Conservation (phyloP, 331 rosid genomes). For the Quercus phellos region DNA sequence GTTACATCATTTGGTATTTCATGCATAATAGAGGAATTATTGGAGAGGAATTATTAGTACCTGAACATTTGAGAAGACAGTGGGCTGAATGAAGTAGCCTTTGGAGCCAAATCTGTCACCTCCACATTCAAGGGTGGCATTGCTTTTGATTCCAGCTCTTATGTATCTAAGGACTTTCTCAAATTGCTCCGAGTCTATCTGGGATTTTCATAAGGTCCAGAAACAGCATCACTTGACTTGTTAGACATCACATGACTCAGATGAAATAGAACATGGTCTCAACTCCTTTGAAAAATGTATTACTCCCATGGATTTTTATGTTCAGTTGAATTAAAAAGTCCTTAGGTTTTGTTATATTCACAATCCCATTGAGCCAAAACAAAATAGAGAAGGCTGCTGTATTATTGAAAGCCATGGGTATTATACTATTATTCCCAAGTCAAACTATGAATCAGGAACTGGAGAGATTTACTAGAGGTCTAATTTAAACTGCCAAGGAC, state of each 20-base stretch:
- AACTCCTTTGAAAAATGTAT: background rate
- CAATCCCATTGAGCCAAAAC: no score
- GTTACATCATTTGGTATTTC: background rate
- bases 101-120: conserved; percentile 68
- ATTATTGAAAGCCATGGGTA: background rate
- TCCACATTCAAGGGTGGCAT: conserved; percentile 82
- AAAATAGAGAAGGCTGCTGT: background rate
- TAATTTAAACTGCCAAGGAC: background rate
- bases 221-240: conserved; percentile 4
- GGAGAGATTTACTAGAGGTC: background rate
- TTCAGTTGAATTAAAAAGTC: background rate
- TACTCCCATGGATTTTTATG: background rate
- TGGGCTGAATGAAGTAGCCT: conserved; percentile 81
- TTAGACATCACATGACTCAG: background rate
- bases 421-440: background rate
- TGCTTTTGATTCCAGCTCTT: conserved; percentile 58
- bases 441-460: background rate
- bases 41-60: conserved; percentile 17
- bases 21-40: background rate
- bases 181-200: conserved; percentile 69
- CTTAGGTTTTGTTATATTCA: background rate
- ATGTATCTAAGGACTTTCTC: conserved; percentile 66
- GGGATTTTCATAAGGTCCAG: conserved; percentile 11
- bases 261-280: background rate
- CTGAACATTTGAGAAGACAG: conserved; percentile 86